Base-by-base conservation (phyloP, 2,329 filamentous ascomycete genomes). In the Fusarium beomiforme region DNA sequence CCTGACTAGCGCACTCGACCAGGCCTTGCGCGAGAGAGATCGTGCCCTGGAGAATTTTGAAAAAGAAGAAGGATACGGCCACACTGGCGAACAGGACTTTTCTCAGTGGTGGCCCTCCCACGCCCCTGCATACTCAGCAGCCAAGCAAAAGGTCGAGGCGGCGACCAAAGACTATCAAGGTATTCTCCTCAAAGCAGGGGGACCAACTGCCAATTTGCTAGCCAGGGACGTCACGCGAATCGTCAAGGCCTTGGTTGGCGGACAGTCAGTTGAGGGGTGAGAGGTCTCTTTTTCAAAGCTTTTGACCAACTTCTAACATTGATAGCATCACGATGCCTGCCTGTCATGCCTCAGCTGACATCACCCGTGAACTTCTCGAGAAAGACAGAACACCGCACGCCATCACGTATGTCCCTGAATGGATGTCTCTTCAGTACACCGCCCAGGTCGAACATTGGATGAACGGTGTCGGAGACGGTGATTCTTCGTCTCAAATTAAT, bases 401-500 rank as follows among this genome's bases (percentile, higher is more conserved):
- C 2, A 62, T 72, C 57, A 64, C 66, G 37, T 72, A 72, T 13
- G 66, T 72, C 2, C 70, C 70, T 2, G 69, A 72, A 36, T 72
- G 59, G 8, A 61, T 42, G 13, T 67, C 64, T n/a, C 19, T 43
- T 0, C 51, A 72, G 7, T 72, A 72, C 54, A 62, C 66, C 2
- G 63, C 41, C 3, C 61, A 69, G 39, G 31, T 72, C 12, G 70
- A 72, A 8, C 49, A 72, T 24, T 72, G 70, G 70, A 64, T 72
- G 43, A 70, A 72, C 13, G 64, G 60, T 2, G 70, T 72, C 29
- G 70, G 70, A 6, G 66, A 72, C 0, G 70, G 70, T 6, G 70
- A 72, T 6, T 63, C 56, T 2, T 67, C 69, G 4, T 57, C 44
- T 5, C 57, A 59, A 13, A 72, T 72, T 19, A 59, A 64, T 2